Conservation (phyloP, 2,329 filamentous ascomycete species). For the Penicillium capsulatum region DNA sequence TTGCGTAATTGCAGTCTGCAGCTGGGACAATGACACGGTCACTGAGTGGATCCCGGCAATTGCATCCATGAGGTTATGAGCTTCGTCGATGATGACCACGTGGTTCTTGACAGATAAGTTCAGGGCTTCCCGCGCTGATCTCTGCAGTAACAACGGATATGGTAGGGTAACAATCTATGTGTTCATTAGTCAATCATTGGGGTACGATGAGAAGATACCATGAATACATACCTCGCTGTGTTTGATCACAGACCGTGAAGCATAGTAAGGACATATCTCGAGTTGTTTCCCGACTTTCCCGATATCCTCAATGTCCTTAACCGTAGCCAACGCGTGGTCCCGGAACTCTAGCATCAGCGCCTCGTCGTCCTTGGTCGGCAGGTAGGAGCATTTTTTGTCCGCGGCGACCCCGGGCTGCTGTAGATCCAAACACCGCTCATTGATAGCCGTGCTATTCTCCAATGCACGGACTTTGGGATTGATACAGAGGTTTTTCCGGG, state of each 20-base stretch:
- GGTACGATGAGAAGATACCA: neutral
- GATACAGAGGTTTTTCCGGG: slow-evolving; percentile 83
- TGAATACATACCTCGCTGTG: slow-evolving; percentile 60
- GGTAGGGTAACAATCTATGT: slow-evolving; percentile 76
- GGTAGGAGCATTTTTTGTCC: slow-evolving; percentile 67
- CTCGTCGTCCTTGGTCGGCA: slow-evolving; percentile 74
- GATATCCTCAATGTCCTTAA: slow-evolving; percentile 92
- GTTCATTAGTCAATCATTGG: slow-evolving; percentile 6
- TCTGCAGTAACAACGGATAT: slow-evolving; percentile 85
- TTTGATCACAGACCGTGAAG: slow-evolving; percentile 78
- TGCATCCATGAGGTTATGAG: slow-evolving; percentile 95
- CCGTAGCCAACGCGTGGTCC: slow-evolving; percentile 74
- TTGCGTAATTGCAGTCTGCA: slow-evolving; percentile 68
- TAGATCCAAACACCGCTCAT: slow-evolving; percentile 85
- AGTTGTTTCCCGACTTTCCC: slow-evolving; percentile 71
- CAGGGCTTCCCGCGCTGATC: slow-evolving; percentile 79
- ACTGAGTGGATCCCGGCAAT: slow-evolving; percentile 83
- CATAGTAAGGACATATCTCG: slow-evolving; percentile 90
- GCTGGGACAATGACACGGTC: slow-evolving; percentile 66
- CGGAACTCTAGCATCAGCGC: slow-evolving; percentile 72
- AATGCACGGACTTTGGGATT: slow-evolving; percentile 75
- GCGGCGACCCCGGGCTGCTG: slow-evolving; percentile 65
- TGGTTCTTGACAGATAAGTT: slow-evolving; percentile 81
- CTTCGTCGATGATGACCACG: slow-evolving; percentile 93
- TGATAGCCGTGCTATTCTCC: slow-evolving; percentile 71